Conservation (phyloP, 2,329 filamentous ascomycete genomes). For the Didymella sp. region DNA sequence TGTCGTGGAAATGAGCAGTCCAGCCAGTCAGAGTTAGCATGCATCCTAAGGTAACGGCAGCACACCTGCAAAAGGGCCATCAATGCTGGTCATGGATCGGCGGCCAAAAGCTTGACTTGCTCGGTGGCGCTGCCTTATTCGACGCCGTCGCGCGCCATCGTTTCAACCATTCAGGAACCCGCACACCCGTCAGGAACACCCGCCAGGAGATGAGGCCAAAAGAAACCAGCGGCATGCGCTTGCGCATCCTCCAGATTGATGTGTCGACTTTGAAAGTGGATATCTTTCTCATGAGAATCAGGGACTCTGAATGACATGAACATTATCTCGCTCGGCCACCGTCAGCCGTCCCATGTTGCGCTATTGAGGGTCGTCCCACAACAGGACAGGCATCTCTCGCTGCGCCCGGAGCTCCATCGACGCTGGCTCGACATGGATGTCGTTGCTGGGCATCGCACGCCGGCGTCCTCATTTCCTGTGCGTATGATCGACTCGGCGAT, state of each 20-base stretch:
- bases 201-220: slow-evolving; percentile 15
- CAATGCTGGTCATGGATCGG: slow-evolving; percentile 29
- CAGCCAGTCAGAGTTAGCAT: slow-evolving; percentile 21
- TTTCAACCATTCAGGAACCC: slow-evolving; percentile 38
- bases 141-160: slow-evolving; percentile 31
- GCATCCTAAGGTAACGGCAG: slow-evolving; percentile 20
- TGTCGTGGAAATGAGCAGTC: slow-evolving; percentile 10
- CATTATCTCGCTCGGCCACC: not conserved
- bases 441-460: slow-evolving; percentile 4
- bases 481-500: slow-evolving; percentile 17
- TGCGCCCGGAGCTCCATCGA: slow-evolving; percentile 5
- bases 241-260: slow-evolving; percentile 16
- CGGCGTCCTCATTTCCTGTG: slow-evolving; percentile 17
- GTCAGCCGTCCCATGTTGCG: slow-evolving; percentile 3
- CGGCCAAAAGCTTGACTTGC: slow-evolving; percentile 36
- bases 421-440: slow-evolving; percentile 9
- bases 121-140: slow-evolving; percentile 29
- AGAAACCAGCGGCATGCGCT: slow-evolving; percentile 14
- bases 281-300: slow-evolving; percentile 7
- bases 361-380: slow-evolving; percentile 11
- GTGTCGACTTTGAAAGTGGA: not conserved
- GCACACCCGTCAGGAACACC: slow-evolving; percentile 27
- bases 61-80: slow-evolving; percentile 16
- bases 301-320: not conserved
- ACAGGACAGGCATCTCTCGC: slow-evolving; percentile 13